These are phyloP conservation scores for Trichoderma polysporum DNA, from an alignment of 2,329 filamentous ascomycete genomes.

Conservation along the genomic window DNA sequence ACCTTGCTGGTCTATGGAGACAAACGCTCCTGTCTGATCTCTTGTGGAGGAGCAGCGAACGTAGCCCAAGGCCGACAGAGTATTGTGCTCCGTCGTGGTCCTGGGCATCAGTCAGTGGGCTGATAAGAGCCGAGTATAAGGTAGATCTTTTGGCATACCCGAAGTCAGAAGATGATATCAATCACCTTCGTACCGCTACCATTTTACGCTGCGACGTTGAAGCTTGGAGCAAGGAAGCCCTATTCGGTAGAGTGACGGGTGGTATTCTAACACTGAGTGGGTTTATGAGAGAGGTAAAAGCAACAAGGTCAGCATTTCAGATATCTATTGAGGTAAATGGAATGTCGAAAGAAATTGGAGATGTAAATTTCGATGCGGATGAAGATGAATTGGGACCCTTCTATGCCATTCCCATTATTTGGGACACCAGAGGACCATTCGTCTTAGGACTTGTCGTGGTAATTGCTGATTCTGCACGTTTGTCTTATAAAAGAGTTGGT, in stretches of 20 bases:
- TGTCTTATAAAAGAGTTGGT: background rate
- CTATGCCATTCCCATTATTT: background rate
- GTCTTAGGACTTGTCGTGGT: background rate
- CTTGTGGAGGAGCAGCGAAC: background rate
- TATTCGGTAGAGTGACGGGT: background rate
- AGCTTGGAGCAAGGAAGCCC: background rate
- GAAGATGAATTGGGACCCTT: background rate
- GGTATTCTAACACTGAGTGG: background rate
- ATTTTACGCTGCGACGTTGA: background rate
- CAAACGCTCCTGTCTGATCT: background rate
- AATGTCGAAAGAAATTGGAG: background rate
- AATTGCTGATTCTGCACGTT: background rate
- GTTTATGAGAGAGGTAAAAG: background rate
- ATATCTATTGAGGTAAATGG: background rate
- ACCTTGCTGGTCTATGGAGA: constrained; percentile 10
- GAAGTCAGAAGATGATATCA: background rate
- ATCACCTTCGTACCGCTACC: background rate
- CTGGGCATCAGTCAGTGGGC: constrained; percentile 3
- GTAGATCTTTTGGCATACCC: background rate
- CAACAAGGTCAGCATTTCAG: background rate
- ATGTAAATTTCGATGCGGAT: background rate
- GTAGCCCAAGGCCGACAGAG: background rate
- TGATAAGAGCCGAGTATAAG: background rate
- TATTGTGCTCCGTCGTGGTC: constrained; percentile 13
- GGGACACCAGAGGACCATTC: background rate